Evolutionary conservation across 805 yeast genomes (phyloP).

Genomic region (Yarrowia hollandica): DNA sequence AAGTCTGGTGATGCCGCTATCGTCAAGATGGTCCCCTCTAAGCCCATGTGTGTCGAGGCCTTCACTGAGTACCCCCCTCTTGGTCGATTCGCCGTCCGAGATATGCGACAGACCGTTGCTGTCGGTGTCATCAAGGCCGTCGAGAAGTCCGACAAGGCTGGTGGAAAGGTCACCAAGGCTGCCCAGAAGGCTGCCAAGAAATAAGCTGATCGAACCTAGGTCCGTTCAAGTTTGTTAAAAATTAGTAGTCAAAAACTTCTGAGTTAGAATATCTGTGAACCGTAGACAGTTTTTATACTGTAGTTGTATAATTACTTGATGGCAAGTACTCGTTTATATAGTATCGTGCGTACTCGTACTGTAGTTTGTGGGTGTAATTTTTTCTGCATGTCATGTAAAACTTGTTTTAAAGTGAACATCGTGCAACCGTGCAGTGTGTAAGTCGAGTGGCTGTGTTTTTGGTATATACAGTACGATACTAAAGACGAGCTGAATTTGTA

Average conservation of each 20-base stretch:
- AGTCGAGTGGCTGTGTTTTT: too few relatives aligned
- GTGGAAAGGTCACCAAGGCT: slow-evolving; percentile 95
- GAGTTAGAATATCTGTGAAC: not conserved
- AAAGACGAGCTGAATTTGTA: too few relatives aligned
- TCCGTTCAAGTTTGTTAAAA: slow-evolving; percentile 1
- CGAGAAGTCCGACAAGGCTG: slow-evolving; percentile 78
- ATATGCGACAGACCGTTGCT: slow-evolving; percentile 99
- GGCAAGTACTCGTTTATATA: too few relatives aligned
- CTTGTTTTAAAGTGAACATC: too few relatives aligned
- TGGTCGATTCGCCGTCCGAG: slow-evolving; percentile 99
- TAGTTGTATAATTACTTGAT: too few relatives aligned
- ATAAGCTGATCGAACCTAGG: slow-evolving; percentile 44
- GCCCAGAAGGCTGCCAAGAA: slow-evolving; percentile 81
- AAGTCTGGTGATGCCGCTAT: slow-evolving; percentile 97
- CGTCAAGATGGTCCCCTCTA: slow-evolving; percentile 83
- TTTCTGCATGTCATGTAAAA: too few relatives aligned
- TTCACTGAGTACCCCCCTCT: slow-evolving; percentile 94
- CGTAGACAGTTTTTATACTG: too few relatives aligned
- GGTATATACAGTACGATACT: too few relatives aligned
- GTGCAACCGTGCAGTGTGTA: too few relatives aligned
- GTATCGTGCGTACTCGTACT: too few relatives aligned
- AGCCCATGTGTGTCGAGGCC: slow-evolving; percentile 94
- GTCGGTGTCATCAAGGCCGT: slow-evolving; percentile 98
- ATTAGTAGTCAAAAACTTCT: slow-evolving; percentile 29
- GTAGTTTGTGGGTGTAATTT: too few relatives aligned